These are phyloP conservation scores for Populus hybrid DNA, from an alignment of 441 rosid species.

Conservation along the genomic window DNA sequence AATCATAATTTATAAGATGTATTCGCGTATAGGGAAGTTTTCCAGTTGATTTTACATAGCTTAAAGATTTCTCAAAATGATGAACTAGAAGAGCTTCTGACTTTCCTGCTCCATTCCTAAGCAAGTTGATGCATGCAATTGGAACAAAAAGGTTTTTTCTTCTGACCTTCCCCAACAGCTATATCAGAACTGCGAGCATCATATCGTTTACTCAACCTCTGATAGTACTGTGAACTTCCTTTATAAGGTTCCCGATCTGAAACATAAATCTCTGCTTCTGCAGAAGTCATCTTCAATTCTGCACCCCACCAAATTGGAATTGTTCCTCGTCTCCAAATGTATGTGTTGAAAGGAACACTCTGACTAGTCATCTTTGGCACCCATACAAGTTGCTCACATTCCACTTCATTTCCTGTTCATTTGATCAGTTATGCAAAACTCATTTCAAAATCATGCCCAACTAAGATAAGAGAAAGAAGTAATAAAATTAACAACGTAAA, in stretches of 20 bases:
- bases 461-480: not conserved
- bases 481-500: slow-evolving; percentile 11
- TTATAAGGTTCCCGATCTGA: slow-evolving; percentile 82
- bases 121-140: slow-evolving; percentile 79
- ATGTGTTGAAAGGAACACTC: slow-evolving; percentile 82
- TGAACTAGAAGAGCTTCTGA: slow-evolving; percentile 91
- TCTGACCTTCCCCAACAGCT: slow-evolving; percentile 55
- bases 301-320: slow-evolving; percentile 99
- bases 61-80: slow-evolving; percentile 85
- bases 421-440: slow-evolving; percentile 30
- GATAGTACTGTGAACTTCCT: slow-evolving; percentile 85
- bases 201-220: slow-evolving; percentile 82
- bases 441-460: slow-evolving; percentile 16
- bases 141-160: slow-evolving; percentile 76
- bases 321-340: slow-evolving; percentile 96
- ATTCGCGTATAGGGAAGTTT: slow-evolving; percentile 72
- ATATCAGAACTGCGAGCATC: slow-evolving; percentile 69
- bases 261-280: slow-evolving; percentile 97
- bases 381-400: slow-evolving; percentile 99
- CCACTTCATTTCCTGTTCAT: slow-evolving; percentile 93
- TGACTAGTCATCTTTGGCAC: slow-evolving; percentile 72
- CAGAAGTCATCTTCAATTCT: slow-evolving; percentile 83
- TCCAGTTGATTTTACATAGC: slow-evolving; percentile 62
- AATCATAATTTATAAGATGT: slow-evolving; percentile 78
- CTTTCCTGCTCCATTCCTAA: slow-evolving; percentile 87